Evolutionary conservation across 2,329 filamentous ascomycete species (phyloP).

Genomic region (Botryotinia narcissicola): DNA sequence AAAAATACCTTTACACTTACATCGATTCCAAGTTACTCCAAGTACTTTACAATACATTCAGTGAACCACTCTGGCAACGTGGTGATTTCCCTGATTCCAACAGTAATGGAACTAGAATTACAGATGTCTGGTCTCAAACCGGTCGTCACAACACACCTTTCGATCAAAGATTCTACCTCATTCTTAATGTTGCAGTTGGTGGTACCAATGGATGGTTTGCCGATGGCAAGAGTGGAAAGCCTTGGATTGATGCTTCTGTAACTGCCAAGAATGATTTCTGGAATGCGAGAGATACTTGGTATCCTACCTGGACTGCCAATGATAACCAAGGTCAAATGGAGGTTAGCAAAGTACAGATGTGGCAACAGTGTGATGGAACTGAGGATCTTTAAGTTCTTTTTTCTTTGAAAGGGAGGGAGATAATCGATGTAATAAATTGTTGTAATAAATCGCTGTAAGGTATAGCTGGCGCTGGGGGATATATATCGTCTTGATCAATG

Average conservation of each 20-base stretch:
- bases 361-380: constrained; percentile 64
- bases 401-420: neutral
- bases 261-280: constrained; percentile 76
- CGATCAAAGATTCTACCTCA: constrained; percentile 72
- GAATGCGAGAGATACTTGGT: constrained; percentile 63
- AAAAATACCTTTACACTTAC: constrained; percentile 87
- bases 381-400: constrained; percentile 39
- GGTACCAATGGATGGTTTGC: constrained; percentile 82
- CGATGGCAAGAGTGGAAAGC: constrained; percentile 69
- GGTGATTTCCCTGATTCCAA: constrained; percentile 64
- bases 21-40: constrained; percentile 77
- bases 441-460: neutral
- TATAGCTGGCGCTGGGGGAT: neutral
- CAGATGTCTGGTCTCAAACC: constrained; percentile 62
- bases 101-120: constrained; percentile 63
- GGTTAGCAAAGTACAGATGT: constrained; percentile 67
- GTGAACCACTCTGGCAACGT: constrained; percentile 64
- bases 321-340: constrained; percentile 59
- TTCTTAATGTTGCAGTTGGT: constrained; percentile 73
- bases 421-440: neutral
- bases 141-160: constrained; percentile 66
- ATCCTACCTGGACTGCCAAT: constrained; percentile 63
- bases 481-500: neutral
- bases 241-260: constrained; percentile 69
- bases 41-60: constrained; percentile 75